Percentiles rank a stretch among this genome's conserved stretches.
Conservation (phyloP, 2,329 filamentous ascomycete genomes). For the Alternaria alternata region DNA sequence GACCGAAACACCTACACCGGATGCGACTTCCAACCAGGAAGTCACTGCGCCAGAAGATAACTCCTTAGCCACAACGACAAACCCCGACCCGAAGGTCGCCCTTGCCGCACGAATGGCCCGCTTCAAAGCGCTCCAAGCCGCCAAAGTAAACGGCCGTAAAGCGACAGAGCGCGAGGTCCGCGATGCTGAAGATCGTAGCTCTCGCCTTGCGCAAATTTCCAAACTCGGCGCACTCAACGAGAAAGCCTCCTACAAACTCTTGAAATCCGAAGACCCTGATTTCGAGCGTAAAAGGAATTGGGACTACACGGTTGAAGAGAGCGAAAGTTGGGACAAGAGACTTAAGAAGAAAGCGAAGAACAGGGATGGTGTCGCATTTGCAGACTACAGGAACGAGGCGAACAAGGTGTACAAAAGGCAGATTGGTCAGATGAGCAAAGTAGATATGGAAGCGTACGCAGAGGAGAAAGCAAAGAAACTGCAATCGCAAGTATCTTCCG, state of each 20-base stretch:
- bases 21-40: slow-evolving; percentile 5
- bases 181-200: slow-evolving; percentile 41
- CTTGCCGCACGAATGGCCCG: slow-evolving; percentile 64
- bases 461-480: slow-evolving; percentile 85
- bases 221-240: slow-evolving; percentile 86
- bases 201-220: slow-evolving; percentile 66
- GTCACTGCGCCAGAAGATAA: slow-evolving; percentile 10
- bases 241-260: slow-evolving; percentile 87
- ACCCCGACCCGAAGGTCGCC: slow-evolving; percentile 40
- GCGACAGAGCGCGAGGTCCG: slow-evolving; percentile 62
- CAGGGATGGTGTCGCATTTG: slow-evolving; percentile 86
- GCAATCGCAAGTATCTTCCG: slow-evolving; percentile 82
- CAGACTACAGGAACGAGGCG: slow-evolving; percentile 86
- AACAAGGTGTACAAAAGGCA: slow-evolving; percentile 95
- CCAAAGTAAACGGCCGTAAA: slow-evolving; percentile 65
- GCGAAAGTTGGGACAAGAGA: slow-evolving; percentile 90
- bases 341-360: slow-evolving; percentile 84
- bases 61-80: slow-evolving; percentile 8
- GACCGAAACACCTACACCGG: slow-evolving; percentile 11
- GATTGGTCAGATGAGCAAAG: slow-evolving; percentile 74
- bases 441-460: slow-evolving; percentile 82
- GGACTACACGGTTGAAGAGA: slow-evolving; percentile 98
- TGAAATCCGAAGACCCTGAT: slow-evolving; percentile 91
- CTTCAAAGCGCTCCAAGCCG: slow-evolving; percentile 87
- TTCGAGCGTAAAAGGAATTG: slow-evolving; percentile 98